A percentile compares a stretch with the other conserved stretches of the same genome.
Evolutionary conservation across 2,329 filamentous ascomycete species (phyloP).

Genomic region (Phialemoniopsis sp.): DNA sequence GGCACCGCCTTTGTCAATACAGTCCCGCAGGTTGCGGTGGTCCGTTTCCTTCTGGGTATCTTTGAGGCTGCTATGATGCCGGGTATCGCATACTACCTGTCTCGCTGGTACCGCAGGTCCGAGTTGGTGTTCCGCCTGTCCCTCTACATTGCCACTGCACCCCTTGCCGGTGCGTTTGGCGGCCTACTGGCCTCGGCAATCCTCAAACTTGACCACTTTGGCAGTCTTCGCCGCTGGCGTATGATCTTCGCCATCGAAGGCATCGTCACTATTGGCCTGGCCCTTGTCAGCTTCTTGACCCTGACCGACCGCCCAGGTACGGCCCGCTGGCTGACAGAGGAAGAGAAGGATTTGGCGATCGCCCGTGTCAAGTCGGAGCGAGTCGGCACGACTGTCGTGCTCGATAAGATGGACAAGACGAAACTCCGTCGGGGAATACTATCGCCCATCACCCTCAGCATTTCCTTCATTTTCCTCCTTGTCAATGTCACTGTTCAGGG

Average conservation of each 20-base stretch:
- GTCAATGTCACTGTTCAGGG: too few relatives aligned
- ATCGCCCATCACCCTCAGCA: constrained; percentile 17
- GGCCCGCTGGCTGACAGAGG: constrained; percentile 57
- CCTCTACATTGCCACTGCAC: constrained; percentile 79
- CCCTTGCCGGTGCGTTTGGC: constrained; percentile 76
- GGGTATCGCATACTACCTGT: constrained; percentile 60
- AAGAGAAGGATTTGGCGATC: constrained; percentile 66
- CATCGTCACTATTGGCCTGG: constrained; percentile 74
- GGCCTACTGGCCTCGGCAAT: constrained; percentile 78
- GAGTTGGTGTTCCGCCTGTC: constrained; percentile 85
- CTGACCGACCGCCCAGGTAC: constrained; percentile 72
- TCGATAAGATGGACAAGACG: too few relatives aligned
- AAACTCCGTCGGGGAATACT: too few relatives aligned
- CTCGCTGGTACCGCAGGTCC: constrained; percentile 58
- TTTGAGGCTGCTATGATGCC: constrained; percentile 61
- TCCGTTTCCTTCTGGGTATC: constrained; percentile 55
- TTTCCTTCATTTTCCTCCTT: neutral
- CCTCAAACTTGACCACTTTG: constrained; percentile 58
- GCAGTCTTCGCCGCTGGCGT: constrained; percentile 76
- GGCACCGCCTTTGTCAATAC: constrained; percentile 64
- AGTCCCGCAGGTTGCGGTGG: constrained; percentile 52
- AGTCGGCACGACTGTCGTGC: too few relatives aligned
- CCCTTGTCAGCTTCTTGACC: constrained; percentile 67
- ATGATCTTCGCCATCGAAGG: constrained; percentile 80
- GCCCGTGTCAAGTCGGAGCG: constrained; percentile 56